These are phyloP conservation scores for Pestalotiopsis sp. DNA, from an alignment of 2,329 filamentous ascomycete genomes.

Conservation along the genomic window DNA sequence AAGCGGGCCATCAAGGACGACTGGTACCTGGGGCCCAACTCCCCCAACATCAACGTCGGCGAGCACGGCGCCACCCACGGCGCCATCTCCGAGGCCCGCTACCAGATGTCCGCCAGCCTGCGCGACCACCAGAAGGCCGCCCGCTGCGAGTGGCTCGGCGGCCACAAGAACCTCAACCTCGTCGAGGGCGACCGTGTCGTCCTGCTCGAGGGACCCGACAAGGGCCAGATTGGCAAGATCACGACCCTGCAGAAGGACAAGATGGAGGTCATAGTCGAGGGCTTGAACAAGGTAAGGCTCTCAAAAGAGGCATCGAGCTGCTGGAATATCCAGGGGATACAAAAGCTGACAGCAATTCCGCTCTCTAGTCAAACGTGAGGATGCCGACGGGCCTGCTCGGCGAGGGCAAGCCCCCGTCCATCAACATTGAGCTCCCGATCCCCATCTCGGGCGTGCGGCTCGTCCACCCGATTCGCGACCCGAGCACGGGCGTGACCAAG, in stretches of 20 bases:
- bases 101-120: conserved; percentile 30
- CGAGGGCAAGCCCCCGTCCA: conserved; percentile 40
- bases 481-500: conserved; percentile 62
- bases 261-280: conserved; percentile 64
- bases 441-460: conserved; percentile 77
- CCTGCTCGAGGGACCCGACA: conserved; percentile 75
- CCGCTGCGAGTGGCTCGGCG: conserved; percentile 59
- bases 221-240: conserved; percentile 82
- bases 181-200: conserved; percentile 78
- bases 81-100: conserved; percentile 45
- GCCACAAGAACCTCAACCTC: conserved; percentile 61
- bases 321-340: not conserved
- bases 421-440: conserved; percentile 57
- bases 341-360: not conserved
- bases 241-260: conserved; percentile 53
- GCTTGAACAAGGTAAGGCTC: conserved; percentile 64
- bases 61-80: conserved; percentile 61
- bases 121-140: conserved; percentile 40
- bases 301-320: not conserved
- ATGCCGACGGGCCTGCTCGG: conserved; percentile 42
- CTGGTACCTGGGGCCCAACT: conserved; percentile 77
- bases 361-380: conserved; percentile 38
- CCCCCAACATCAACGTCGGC: conserved; percentile 75
- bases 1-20: conserved; percentile 69
- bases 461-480: conserved; percentile 74